A percentile compares a stretch with the other conserved stretches of the same genome.
These are phyloP conservation scores for Mortierella sp. DNA, from an alignment of 371 early-diverging fungal genomes.

Conservation along the genomic window DNA sequence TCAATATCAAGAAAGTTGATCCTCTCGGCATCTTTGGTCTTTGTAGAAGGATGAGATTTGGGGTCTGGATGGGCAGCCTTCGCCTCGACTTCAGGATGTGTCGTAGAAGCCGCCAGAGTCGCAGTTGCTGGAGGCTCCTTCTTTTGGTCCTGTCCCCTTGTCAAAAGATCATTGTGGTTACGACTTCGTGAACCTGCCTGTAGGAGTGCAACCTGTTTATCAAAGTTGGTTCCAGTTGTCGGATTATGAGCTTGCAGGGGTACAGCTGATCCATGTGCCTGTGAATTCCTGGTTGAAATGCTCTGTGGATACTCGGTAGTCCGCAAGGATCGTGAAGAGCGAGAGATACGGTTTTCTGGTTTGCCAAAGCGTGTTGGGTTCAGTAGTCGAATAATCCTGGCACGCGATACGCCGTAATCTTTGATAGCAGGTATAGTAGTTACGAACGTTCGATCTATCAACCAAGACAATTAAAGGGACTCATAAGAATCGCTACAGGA, in stretches of 20 bases:
- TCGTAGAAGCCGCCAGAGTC: too few species aligned
- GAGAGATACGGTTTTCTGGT: conserved; percentile 22
- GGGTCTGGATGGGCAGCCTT: background rate
- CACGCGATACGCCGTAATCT: conserved; percentile 58
- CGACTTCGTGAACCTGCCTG: background rate
- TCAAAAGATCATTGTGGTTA: background rate
- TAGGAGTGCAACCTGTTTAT: too few species aligned
- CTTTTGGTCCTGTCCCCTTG: background rate
- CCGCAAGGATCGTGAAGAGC: background rate
- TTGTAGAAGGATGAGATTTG: background rate
- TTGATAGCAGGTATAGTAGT: conserved; percentile 72
- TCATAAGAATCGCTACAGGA: background rate
- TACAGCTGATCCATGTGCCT: background rate
- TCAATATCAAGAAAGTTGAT: background rate
- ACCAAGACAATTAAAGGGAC: background rate
- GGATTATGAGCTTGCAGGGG: background rate
- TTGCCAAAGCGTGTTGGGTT: conserved; percentile 51
- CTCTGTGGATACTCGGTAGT: background rate
- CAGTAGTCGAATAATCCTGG: conserved; percentile 60
- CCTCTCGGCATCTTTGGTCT: background rate
- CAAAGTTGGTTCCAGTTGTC: background rate
- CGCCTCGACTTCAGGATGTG: background rate
- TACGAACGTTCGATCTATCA: conserved; percentile 68
- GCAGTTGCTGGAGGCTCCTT: background rate
- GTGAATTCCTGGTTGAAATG: background rate